Percentiles rank a stretch among this genome's conserved stretches.
Evolutionary conservation across 106 monocot genomes (phyloP).

Genomic region (Dendrobium catenatum): DNA sequence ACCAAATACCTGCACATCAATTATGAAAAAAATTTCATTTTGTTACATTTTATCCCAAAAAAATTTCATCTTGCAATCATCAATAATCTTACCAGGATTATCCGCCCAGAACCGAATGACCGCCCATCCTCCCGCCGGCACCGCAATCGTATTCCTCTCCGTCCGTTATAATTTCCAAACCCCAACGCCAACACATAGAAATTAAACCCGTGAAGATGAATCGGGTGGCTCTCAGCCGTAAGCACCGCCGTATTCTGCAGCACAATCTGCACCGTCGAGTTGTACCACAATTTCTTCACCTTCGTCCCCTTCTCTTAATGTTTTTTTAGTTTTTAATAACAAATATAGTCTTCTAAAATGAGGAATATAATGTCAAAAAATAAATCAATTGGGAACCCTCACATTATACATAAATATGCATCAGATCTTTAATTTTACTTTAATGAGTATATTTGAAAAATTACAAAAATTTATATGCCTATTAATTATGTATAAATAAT

Average conservation of each 20-base stretch:
- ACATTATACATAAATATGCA: too few relatives aligned
- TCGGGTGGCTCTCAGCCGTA: constrained; percentile 46
- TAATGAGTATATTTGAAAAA: too few relatives aligned
- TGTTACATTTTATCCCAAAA: too few relatives aligned
- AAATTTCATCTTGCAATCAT: too few relatives aligned
- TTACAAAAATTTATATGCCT: too few relatives aligned
- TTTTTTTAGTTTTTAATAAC: too few relatives aligned
- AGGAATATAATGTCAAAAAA: too few relatives aligned
- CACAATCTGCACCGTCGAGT: constrained; percentile 55
- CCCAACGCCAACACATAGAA: constrained; percentile 68
- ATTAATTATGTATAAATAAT: too few relatives aligned
- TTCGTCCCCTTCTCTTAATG: constrained; percentile 25
- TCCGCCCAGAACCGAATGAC: constrained; percentile 66
- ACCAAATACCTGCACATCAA: constrained; percentile 38
- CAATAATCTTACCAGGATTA: constrained; percentile 42
- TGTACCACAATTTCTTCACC: constrained; percentile 49
- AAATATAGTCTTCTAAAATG: too few relatives aligned
- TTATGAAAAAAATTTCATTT: not conserved
- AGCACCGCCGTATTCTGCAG: constrained; percentile 66
- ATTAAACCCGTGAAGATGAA: constrained; percentile 67
- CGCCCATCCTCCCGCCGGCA: constrained; percentile 69
- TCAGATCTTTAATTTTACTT: too few relatives aligned
- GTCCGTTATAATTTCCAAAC: constrained; percentile 52
- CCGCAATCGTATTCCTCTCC: constrained; percentile 56
- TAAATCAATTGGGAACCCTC: too few relatives aligned